Evolutionary conservation across 2,329 filamentous ascomycete species (phyloP), one percentile per base, ranked within the genome.

Genomic region (Pochonia chlamydosporia): DNA sequence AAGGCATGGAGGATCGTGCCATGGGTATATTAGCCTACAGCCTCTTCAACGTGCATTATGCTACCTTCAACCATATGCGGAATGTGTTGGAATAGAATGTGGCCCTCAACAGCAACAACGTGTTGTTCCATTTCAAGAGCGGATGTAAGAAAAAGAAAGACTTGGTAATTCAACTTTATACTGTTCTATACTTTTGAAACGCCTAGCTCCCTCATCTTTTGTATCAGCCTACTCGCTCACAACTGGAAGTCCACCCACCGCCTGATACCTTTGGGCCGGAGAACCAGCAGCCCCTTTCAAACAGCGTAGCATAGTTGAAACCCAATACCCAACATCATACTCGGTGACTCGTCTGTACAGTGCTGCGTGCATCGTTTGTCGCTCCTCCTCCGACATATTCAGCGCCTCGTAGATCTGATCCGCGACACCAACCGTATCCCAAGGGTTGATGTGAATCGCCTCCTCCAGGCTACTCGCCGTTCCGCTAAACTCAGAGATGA

Each of bases 381-480:
- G 85, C 55, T 82, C 74, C 13, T 82, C 76, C 2, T 75, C 65
- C 1, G 80, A 70, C 86, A 95, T 91, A 16, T 78, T 84, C 48
- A 97, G 74, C 4, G 90, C 92, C 43, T 82, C 71, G 59, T 95
- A 79, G 60, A 97, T 91, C 51, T 88, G 82, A 43, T 85, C 79
- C 3, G 90, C 90, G 11, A 96, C 91, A 25, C 87, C 87, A 16
- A 77, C 81, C 46, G 90, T 76, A 62, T 96, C 89, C 89, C 90
- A 96, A 1, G 92, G 92, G 68, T 96, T 96, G 72, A 96, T 95
- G 63, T 95, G 89, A 50, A 96, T 89, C 25, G 91, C 91, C 59
- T 87, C 85, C 51, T 81, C 81, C 26, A 96, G 76, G 46, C 83
- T 92, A 44, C 88, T 88, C 21, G 91, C 90, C 1, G 92, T 96